Percentiles rank a stretch among this genome's conserved stretches.
phyloP scores from a whole-genome alignment of 2,329 filamentous ascomycete species.

The Neodidymelliopsis sp. region DNA sequence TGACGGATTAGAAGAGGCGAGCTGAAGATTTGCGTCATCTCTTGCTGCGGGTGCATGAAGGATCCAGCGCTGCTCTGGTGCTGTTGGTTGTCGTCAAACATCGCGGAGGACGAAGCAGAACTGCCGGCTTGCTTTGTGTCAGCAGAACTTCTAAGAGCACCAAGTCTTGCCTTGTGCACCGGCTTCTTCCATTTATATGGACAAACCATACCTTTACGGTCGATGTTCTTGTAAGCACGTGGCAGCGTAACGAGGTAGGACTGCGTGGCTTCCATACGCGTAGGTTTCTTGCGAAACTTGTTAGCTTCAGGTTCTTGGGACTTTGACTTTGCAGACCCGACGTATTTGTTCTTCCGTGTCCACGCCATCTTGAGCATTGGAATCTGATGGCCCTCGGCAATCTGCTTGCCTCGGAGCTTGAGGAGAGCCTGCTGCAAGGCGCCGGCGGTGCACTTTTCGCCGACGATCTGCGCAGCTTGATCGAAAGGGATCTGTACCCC shows the following conservation, averaged over 20 bases:
- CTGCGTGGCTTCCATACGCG: conserved; percentile 11
- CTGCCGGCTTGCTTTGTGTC: background rate
- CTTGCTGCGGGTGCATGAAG: background rate
- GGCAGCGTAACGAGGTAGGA: conserved; percentile 17
- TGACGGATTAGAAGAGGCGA: background rate
- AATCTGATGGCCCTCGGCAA: conserved; percentile 31
- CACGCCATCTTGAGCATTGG: conserved; percentile 34
- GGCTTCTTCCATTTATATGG: conserved; percentile 15
- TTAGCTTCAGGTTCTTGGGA: conserved; percentile 6
- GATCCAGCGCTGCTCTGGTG: background rate
- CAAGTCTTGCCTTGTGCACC: background rate
- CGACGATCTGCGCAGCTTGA: conserved; percentile 36
- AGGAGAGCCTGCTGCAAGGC: conserved; percentile 46
- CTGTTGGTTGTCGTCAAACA: background rate
- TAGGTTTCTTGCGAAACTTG: conserved; percentile 18
- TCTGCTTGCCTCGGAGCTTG: conserved; percentile 36
- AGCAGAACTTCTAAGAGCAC: conserved; percentile 1
- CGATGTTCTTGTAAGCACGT: conserved; percentile 1
- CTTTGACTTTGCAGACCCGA: conserved; percentile 16
- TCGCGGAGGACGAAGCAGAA: background rate
- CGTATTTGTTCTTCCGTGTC: conserved; percentile 27
- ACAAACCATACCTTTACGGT: conserved; percentile 5
- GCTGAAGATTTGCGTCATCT: background rate
- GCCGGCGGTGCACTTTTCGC: conserved; percentile 31
- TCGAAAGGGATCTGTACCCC: conserved; percentile 41